phyloP scores from a whole-genome alignment of 176 grass and related monocot species.

The Dactylis glomerata region DNA sequence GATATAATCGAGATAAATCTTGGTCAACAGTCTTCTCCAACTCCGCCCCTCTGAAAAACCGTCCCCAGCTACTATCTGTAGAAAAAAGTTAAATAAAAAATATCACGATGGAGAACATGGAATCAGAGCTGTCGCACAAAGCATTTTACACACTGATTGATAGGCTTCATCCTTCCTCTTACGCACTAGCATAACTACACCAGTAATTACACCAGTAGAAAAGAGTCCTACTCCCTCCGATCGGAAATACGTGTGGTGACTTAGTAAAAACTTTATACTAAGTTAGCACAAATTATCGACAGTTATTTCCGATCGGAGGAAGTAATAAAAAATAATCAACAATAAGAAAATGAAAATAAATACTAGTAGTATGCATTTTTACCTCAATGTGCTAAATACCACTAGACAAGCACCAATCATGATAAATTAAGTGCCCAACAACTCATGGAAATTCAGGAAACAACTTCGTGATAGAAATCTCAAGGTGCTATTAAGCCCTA shows the following conservation, averaged over 20 bases:
- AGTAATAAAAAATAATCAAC: neutral
- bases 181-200: slow-evolving; percentile 7
- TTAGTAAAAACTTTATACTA: too few relatives aligned
- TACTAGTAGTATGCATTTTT: slow-evolving; percentile 5
- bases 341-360: neutral
- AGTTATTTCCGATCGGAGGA: too few relatives aligned
- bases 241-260: too few relatives aligned
- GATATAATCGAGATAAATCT: slow-evolving; percentile 85
- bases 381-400: neutral
- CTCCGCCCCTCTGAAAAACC: slow-evolving; percentile 83
- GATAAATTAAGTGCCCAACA: slow-evolving; percentile 9
- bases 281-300: too few relatives aligned
- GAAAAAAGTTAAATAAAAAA: slow-evolving; percentile 18
- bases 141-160: neutral
- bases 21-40: slow-evolving; percentile 87
- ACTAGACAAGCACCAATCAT: neutral
- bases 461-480: neutral
- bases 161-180: neutral
- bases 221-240: too few relatives aligned
- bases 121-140: slow-evolving; percentile 8
- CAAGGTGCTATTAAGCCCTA: too few relatives aligned
- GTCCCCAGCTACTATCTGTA: slow-evolving; percentile 90
- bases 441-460: neutral
- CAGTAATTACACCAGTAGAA: slow-evolving; percentile 14
- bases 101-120: neutral